Conservation (phyloP, 371 early-diverging fungal genomes). For the Basidiobolus heterosporus region DNA sequence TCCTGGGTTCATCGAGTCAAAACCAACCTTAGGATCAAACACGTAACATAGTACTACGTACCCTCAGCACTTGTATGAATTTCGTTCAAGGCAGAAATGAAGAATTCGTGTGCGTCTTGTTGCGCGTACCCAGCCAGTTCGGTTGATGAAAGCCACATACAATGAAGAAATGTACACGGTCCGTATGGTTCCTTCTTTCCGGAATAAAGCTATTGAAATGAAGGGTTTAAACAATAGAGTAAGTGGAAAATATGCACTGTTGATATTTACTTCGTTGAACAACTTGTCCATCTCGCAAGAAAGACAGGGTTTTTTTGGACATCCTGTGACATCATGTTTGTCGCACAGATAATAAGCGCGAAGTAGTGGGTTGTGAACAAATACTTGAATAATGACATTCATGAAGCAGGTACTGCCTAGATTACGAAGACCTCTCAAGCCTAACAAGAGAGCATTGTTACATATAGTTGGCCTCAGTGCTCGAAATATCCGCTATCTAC, state of each 20-base stretch:
- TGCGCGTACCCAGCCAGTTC: conserved; percentile 85
- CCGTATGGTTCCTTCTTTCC: conserved; percentile 57
- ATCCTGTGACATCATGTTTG: conserved; percentile 50
- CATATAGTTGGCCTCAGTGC: not conserved
- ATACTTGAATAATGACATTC: conserved; percentile 80
- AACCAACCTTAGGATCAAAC: not conserved
- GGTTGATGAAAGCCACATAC: conserved; percentile 74
- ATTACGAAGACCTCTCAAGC: conserved; percentile 78
- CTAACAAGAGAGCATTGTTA: conserved; percentile 10
- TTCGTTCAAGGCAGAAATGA: conserved; percentile 71
- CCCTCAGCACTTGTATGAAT: conserved; percentile 50
- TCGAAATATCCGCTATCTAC: conserved; percentile 2
- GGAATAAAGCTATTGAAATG: conserved; percentile 36
- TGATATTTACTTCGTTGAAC: conserved; percentile 36
- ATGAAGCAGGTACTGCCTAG: conserved; percentile 92
- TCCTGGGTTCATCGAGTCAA: conserved; percentile 1
- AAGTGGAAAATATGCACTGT: not conserved
- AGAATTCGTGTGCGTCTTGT: conserved; percentile 94
- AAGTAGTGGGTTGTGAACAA: conserved; percentile 80
- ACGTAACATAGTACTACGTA: not conserved
- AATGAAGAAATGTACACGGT: conserved; percentile 63
- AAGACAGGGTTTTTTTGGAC: conserved; percentile 57
- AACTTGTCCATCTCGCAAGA: conserved; percentile 81
- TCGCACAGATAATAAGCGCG: conserved; percentile 75
- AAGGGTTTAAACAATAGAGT: not conserved